Evolutionary conservation across 306 rosid species (phyloP).

Genomic region (Quercus cerris): DNA sequence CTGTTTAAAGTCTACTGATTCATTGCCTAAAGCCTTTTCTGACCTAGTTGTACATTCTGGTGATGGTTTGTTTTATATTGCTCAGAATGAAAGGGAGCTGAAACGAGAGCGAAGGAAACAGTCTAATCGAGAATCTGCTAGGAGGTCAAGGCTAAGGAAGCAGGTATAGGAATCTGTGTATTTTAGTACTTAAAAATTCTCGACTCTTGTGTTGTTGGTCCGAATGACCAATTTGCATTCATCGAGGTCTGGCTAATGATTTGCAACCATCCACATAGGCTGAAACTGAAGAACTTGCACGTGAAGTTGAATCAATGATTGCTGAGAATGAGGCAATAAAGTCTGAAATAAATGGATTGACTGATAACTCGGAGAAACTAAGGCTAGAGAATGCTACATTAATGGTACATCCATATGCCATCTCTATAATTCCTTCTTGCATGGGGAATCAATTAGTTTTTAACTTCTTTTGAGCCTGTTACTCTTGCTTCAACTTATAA

Average conservation of each 20-base stretch:
- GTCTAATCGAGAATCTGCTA: slow-evolving; percentile 96
- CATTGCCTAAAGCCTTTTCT: not conserved
- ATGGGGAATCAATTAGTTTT: not conserved
- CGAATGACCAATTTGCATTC: not conserved
- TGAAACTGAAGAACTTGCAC: slow-evolving; percentile 81
- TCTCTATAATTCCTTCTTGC: not conserved
- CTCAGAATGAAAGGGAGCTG: slow-evolving; percentile 76
- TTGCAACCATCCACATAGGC: slow-evolving; percentile 45
- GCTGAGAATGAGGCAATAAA: slow-evolving; percentile 60
- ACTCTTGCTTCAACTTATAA: slow-evolving; percentile 13
- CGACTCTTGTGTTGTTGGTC: not conserved
- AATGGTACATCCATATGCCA: slow-evolving; percentile 42
- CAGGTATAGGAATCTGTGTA: slow-evolving; percentile 49
- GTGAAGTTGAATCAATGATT: slow-evolving; percentile 58
- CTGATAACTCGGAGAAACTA: slow-evolving; percentile 63
- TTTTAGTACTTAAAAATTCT: not conserved
- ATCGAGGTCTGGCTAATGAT: slow-evolving; percentile 6
- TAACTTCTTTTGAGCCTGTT: not conserved
- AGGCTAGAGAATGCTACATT: slow-evolving; percentile 70
- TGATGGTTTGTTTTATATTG: slow-evolving; percentile 25
- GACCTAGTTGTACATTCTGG: not conserved
- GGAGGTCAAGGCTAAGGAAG: slow-evolving; percentile 96
- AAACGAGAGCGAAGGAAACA: slow-evolving; percentile 96
- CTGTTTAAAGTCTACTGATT: not conserved
- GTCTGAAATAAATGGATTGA: slow-evolving; percentile 58